phyloP scores from a whole-genome alignment of 2,329 filamentous ascomycete genomes.

The Beauveria australis region DNA sequence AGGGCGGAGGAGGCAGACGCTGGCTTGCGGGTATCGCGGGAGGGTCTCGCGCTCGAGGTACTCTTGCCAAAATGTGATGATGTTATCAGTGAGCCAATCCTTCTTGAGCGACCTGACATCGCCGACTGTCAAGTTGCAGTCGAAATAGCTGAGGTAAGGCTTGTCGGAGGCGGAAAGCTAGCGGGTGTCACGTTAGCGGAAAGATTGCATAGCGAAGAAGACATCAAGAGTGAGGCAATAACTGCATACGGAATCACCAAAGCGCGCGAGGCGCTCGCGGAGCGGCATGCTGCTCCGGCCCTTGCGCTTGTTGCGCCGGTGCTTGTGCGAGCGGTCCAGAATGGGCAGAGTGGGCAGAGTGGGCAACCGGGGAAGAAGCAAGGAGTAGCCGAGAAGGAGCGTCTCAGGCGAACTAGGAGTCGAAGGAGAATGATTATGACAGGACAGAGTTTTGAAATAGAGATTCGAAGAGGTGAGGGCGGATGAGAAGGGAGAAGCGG shows the following conservation, averaged over 20 bases:
- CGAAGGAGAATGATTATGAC: background rate
- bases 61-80: conserved; percentile 98
- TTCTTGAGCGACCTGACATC: conserved; percentile 82
- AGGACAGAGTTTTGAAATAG: background rate
- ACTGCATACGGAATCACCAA: conserved; percentile 36
- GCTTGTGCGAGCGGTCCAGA: background rate
- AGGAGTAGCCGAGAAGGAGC: background rate
- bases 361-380: background rate
- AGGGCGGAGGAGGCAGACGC: conserved; percentile 84
- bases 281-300: conserved; percentile 27
- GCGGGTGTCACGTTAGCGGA: background rate
- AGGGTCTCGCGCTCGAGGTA: conserved; percentile 88
- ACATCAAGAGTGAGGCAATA: background rate
- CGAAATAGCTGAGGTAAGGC: conserved; percentile 33
- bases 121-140: conserved; percentile 61
- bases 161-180: conserved; percentile 40
- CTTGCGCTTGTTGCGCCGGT: conserved; percentile 11
- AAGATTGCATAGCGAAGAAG: background rate
- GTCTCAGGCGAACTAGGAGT: background rate
- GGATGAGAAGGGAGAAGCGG: background rate
- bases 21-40: conserved; percentile 66
- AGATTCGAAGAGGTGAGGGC: background rate
- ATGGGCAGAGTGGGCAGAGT: background rate
- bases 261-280: conserved; percentile 35
- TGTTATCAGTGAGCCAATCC: conserved; percentile 97